phyloP scores from a whole-genome alignment of 768 basidiomycete genomes.

The Mycena amicta region DNA sequence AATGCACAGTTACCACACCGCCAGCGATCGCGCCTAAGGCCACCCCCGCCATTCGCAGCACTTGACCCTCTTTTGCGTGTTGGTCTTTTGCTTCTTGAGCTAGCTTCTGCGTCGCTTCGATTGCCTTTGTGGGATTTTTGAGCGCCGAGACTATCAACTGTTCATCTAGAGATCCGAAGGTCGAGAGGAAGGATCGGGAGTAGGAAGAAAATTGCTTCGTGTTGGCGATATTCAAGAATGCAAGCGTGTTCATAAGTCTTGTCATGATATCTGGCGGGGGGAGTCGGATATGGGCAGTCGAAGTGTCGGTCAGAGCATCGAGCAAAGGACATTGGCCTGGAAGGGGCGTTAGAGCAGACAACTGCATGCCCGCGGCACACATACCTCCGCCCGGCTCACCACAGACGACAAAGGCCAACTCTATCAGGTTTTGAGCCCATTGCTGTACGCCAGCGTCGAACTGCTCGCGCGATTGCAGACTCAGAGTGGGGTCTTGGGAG shows the following conservation, averaged over 20 bases:
- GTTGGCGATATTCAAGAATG: slow-evolving; percentile 52
- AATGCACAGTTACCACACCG: slow-evolving; percentile 38
- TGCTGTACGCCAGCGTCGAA: slow-evolving; percentile 40
- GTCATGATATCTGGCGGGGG: slow-evolving; percentile 40
- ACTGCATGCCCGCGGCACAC: not conserved
- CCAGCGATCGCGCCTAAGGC: slow-evolving; percentile 57
- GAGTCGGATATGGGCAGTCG: slow-evolving; percentile 41
- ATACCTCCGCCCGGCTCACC: slow-evolving; percentile 42
- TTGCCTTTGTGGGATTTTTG: slow-evolving; percentile 49
- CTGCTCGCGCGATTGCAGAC: slow-evolving; percentile 20
- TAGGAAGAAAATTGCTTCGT: slow-evolving; percentile 53
- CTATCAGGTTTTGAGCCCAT: slow-evolving; percentile 49
- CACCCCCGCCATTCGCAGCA: slow-evolving; percentile 48
- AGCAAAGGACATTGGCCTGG: slow-evolving; percentile 45
- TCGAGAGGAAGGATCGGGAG: slow-evolving; percentile 48
- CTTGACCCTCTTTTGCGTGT: slow-evolving; percentile 45
- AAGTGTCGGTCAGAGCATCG: slow-evolving; percentile 48
- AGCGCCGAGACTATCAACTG: slow-evolving; percentile 45
- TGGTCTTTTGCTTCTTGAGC: slow-evolving; percentile 40
- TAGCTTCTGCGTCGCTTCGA: slow-evolving; percentile 46
- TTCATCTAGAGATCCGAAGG: slow-evolving; percentile 46
- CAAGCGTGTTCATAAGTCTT: slow-evolving; percentile 50
- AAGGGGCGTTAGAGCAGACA: slow-evolving; percentile 5
- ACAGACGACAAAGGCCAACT: slow-evolving; percentile 49
- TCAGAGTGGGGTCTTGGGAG: slow-evolving; percentile 32